These are phyloP conservation scores for Cylindrotheca fusiformis DNA, from an alignment of 108 stramenopile species.

Conservation along the genomic window DNA sequence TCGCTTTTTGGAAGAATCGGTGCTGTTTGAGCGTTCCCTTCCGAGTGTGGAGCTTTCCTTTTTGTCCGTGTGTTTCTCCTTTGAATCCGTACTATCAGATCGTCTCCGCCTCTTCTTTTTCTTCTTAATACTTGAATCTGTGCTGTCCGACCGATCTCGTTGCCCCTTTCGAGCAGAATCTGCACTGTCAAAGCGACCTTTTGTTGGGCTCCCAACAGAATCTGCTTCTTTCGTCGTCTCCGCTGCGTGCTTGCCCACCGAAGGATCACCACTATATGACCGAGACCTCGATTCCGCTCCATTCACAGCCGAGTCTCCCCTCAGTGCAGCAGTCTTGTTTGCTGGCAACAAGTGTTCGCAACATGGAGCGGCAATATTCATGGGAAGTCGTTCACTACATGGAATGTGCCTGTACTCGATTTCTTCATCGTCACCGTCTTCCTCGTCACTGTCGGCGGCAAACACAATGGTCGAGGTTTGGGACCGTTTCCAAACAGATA, in stretches of 20 bases:
- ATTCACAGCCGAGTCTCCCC: neutral
- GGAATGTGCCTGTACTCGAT: slow-evolving; percentile 77
- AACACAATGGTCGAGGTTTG: slow-evolving; percentile 68
- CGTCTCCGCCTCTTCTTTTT: too few species aligned
- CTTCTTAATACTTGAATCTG: neutral
- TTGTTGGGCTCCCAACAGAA: too few species aligned
- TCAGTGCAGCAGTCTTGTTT: neutral
- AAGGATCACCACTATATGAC: too few species aligned
- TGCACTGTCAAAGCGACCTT: too few species aligned
- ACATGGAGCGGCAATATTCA: slow-evolving; percentile 42
- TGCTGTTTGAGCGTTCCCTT: neutral
- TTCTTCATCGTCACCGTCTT: slow-evolving; percentile 51
- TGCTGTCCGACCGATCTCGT: neutral
- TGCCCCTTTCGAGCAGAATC: too few species aligned
- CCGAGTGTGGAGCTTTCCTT: neutral
- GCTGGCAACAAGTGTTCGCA: slow-evolving; percentile 27
- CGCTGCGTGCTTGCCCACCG: too few species aligned
- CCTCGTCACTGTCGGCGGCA: slow-evolving; percentile 63
- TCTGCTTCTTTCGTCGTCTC: too few species aligned
- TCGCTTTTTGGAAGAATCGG: too few species aligned
- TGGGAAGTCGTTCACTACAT: slow-evolving; percentile 61
- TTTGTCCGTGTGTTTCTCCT: too few species aligned
- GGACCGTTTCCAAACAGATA: slow-evolving; percentile 87
- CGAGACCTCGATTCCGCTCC: too few species aligned
- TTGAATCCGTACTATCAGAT: neutral